These are phyloP conservation scores for Hypoxylon perforatum DNA, from an alignment of 495 filamentous ascomycete species.

Conservation along the genomic window DNA sequence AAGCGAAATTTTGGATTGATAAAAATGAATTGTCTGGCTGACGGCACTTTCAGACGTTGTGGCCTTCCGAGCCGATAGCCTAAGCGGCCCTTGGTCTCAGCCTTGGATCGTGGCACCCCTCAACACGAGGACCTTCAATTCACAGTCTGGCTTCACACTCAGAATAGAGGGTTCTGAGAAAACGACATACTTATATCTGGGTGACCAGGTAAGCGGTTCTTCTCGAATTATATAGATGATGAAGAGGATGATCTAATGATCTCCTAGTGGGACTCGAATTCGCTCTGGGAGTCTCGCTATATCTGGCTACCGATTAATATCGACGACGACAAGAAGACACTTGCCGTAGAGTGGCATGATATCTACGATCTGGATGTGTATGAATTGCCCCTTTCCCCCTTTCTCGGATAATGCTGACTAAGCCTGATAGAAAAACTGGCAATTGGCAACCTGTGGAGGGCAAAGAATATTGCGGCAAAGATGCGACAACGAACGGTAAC, in stretches of 20 bases:
- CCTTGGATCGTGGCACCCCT: constrained; percentile 59
- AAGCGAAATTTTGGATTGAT: constrained; percentile 5
- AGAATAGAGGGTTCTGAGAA: constrained; percentile 56
- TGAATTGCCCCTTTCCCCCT: neutral
- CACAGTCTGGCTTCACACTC: constrained; percentile 62
- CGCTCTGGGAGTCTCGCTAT: constrained; percentile 62
- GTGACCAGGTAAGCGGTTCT: constrained; percentile 49
- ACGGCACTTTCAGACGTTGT: constrained; percentile 50
- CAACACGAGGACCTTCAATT: constrained; percentile 63
- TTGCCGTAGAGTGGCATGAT: constrained; percentile 56
- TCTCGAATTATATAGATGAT: neutral
- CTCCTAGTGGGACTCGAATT: constrained; percentile 61
- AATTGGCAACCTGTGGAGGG: constrained; percentile 56
- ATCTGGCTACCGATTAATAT: constrained; percentile 64
- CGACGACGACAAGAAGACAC: constrained; percentile 48
- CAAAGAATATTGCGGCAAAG: constrained; percentile 51
- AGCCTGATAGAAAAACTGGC: constrained; percentile 51
- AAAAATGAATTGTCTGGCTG: neutral
- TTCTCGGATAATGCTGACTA: constrained; percentile 1
- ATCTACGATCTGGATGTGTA: constrained; percentile 58
- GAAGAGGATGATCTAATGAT: neutral
- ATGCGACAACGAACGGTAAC: constrained; percentile 53
- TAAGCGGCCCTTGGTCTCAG: constrained; percentile 64
- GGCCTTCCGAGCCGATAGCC: constrained; percentile 57
- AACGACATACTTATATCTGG: constrained; percentile 64